Evolutionary conservation across 2,329 filamentous ascomycete genomes (phyloP).

Genomic region (Paraphoma chrysanthemicola): DNA sequence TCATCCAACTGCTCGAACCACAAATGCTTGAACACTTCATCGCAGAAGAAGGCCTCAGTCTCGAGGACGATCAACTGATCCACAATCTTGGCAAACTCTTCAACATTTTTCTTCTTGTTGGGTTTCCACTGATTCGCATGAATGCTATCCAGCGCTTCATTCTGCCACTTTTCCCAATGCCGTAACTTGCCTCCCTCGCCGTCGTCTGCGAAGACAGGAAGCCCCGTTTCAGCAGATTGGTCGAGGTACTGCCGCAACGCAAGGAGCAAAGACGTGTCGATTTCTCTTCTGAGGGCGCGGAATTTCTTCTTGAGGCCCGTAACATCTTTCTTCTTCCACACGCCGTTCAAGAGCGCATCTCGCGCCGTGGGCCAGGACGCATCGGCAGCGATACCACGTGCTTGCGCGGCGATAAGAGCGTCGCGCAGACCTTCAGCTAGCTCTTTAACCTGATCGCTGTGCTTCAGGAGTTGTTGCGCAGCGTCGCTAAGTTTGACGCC

Average conservation of each 20-base stretch:
- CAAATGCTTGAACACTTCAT: constrained; percentile 28
- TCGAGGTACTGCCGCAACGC: constrained; percentile 39
- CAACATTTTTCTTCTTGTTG: constrained; percentile 37
- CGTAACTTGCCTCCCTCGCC: constrained; percentile 9
- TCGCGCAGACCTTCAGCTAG: constrained; percentile 9
- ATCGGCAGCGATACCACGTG: constrained; percentile 14
- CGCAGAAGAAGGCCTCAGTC: constrained; percentile 30
- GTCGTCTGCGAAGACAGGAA: constrained; percentile 30
- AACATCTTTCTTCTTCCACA: constrained; percentile 38
- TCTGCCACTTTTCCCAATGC: constrained; percentile 37
- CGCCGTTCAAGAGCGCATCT: constrained; percentile 44
- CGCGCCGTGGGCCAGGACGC: constrained; percentile 26
- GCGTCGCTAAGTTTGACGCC: constrained; percentile 33
- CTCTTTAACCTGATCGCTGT: constrained; percentile 30
- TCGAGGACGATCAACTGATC: constrained; percentile 26
- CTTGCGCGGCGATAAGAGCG: constrained; percentile 27
- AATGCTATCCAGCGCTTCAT: constrained; percentile 31
- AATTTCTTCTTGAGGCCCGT: constrained; percentile 34
- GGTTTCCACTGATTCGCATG: constrained; percentile 34
- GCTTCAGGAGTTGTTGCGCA: constrained; percentile 32
- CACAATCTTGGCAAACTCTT: constrained; percentile 35
- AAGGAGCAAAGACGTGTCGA: constrained; percentile 32
- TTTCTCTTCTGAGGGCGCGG: constrained; percentile 26
- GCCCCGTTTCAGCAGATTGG: constrained; percentile 35
- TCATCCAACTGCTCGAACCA: constrained; percentile 33